Evolutionary conservation across 768 basidiomycete species (phyloP).

Genomic region (Pleurotus ostreatus): DNA sequence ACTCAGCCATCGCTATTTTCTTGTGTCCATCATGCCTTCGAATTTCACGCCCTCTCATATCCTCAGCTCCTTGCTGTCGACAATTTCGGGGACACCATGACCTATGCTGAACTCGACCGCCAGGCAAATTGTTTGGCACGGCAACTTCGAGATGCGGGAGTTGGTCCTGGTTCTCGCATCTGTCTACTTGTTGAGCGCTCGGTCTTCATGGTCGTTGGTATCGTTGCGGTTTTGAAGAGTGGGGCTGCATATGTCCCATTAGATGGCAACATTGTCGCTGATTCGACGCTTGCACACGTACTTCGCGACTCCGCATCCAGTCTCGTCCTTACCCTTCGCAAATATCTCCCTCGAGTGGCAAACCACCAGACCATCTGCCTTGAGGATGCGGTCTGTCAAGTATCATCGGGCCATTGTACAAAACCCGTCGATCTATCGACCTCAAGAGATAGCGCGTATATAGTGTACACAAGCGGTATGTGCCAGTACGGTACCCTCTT

Average conservation of each 20-base stretch:
- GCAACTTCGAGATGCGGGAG: slow-evolving; percentile 32
- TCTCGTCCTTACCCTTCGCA: slow-evolving; percentile 32
- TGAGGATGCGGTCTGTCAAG: slow-evolving; percentile 26
- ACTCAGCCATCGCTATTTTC: slow-evolving; percentile 7
- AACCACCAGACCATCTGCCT: slow-evolving; percentile 25
- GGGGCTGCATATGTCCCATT: slow-evolving; percentile 46
- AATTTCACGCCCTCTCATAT: slow-evolving; percentile 19
- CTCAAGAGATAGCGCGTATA: slow-evolving; percentile 31
- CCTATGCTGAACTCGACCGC: slow-evolving; percentile 26
- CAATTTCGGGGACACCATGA: slow-evolving; percentile 22
- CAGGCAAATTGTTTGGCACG: slow-evolving; percentile 28
- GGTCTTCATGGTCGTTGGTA: slow-evolving; percentile 35
- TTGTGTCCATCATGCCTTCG: slow-evolving; percentile 23
- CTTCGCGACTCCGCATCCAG: slow-evolving; percentile 31
- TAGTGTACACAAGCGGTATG: slow-evolving; percentile 53
- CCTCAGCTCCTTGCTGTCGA: slow-evolving; percentile 23
- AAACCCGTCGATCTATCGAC: slow-evolving; percentile 26
- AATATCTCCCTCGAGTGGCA: slow-evolving; percentile 30
- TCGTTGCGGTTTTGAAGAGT: slow-evolving; percentile 41
- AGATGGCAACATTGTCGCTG: slow-evolving; percentile 42
- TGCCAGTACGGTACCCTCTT: slow-evolving; percentile 8
- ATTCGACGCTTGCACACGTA: slow-evolving; percentile 38
- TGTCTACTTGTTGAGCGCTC: slow-evolving; percentile 44
- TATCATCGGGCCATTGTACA: slow-evolving; percentile 21
- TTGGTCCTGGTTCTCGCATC: slow-evolving; percentile 36